phyloP scores from a whole-genome alignment of 306 rosid genomes.

The Adenanthera pavonina region DNA sequence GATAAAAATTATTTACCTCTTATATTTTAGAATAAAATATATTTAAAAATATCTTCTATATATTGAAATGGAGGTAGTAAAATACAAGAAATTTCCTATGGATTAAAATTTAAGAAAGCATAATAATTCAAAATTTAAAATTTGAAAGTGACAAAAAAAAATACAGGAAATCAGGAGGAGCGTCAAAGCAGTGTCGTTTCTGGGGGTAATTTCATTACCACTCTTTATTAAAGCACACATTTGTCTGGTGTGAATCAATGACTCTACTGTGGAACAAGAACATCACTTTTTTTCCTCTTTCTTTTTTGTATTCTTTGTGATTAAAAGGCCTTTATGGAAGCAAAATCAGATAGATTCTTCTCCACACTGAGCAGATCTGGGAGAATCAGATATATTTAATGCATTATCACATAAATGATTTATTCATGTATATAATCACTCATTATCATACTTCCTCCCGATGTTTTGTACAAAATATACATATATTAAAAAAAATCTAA shows the following conservation, averaged over 20 bases:
- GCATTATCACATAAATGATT: not conserved
- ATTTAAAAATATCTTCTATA: no score
- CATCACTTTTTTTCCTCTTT: slow-evolving; percentile 23
- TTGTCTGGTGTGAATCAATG: slow-evolving; percentile 54
- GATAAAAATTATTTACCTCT: no score
- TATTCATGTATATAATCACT: not conserved
- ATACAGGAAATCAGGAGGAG: not conserved
- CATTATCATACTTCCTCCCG: no score
- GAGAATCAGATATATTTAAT: slow-evolving; percentile 17
- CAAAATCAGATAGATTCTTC: slow-evolving; percentile 14
- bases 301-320: slow-evolving; percentile 40
- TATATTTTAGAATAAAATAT: no score
- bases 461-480: no score
- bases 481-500: no score
- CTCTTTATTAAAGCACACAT: slow-evolving; percentile 26
- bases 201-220: not conserved
- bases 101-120: no score
- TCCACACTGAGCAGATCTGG: slow-evolving; percentile 2
- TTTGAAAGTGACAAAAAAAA: not conserved
- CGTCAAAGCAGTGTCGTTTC: not conserved
- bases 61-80: no score
- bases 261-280: slow-evolving; percentile 10
- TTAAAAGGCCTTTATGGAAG: slow-evolving; percentile 34
- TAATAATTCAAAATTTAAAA: not conserved
- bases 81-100: no score